A percentile compares a stretch with the other conserved stretches of the same genome.
These are phyloP conservation scores for Fusarium transvaalense DNA, from an alignment of 2,329 filamentous ascomycete species.

Conservation along the genomic window DNA sequence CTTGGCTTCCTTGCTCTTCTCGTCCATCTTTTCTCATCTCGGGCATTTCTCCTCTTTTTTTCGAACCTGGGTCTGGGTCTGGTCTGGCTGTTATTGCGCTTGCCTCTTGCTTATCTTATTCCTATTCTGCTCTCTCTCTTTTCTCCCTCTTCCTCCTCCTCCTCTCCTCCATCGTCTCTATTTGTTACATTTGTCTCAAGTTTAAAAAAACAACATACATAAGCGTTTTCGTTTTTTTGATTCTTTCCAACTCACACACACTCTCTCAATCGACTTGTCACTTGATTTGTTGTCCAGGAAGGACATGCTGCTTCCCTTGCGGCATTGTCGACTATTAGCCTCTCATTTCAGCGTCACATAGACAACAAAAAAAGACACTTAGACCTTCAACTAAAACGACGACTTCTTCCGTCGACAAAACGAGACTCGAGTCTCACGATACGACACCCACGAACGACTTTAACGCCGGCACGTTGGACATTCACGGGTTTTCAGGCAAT, in stretches of 20 bases:
- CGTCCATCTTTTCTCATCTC: conserved; percentile 39
- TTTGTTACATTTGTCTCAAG: conserved; percentile 31
- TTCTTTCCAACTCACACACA: conserved; percentile 24
- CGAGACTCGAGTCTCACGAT: conserved; percentile 23
- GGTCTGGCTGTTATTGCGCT: conserved; percentile 24
- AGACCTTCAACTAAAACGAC: conserved; percentile 28
- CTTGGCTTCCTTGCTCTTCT: conserved; percentile 32
- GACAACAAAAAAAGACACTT: conserved; percentile 2
- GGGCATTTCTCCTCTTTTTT: conserved; percentile 39
- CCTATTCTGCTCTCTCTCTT: conserved; percentile 21
- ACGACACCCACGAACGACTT: conserved; percentile 34
- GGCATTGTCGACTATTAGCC: conserved; percentile 45
- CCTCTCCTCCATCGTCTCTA: conserved; percentile 35
- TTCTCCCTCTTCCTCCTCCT: conserved; percentile 25
- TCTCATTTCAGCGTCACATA: conserved; percentile 48
- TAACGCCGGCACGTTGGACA: conserved; percentile 46
- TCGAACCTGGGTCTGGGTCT: conserved; percentile 21
- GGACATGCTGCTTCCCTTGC: conserved; percentile 48
- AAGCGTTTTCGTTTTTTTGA: conserved; percentile 41
- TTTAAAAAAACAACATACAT: conserved; percentile 24
- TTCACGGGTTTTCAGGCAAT: conserved; percentile 43
- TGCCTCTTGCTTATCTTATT: conserved; percentile 34
- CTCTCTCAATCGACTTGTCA: conserved; percentile 25
- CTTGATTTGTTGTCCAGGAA: conserved; percentile 33
- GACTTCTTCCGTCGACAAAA: conserved; percentile 9